Evolutionary conservation across 2,329 filamentous ascomycete species (phyloP), one percentile per base, ranked within the genome.

Genomic region (Blastomyces silverae): DNA sequence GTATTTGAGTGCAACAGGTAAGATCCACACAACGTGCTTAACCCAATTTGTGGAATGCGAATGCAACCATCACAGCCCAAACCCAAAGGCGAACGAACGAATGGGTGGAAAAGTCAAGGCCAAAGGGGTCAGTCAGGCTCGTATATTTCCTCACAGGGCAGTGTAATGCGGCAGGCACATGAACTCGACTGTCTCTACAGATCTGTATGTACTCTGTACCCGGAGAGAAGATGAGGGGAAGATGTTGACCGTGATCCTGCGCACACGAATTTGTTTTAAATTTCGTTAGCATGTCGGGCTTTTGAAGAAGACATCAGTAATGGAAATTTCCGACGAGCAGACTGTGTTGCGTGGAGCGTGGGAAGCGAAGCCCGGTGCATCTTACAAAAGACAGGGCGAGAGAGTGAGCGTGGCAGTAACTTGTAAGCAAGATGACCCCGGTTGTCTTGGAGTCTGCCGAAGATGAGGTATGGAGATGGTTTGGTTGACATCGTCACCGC

Each of bases 1-100:
- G 25, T 13, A 53, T 53, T 53, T 53, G 25, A 25, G 22, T 53
- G 50, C 50, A 53, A 53, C 50, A 53, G 50, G 50, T 53, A 5
- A 53, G 50, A 31, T 31, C 50, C 59, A 61, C 44, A 61, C 25
- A 61, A 61, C 59, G 59, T 52, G 59, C 44, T 50, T 34, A 61
- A 61, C 59, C 59, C 59, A 61, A 61, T 28, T 50, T 28, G 37
- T 59, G 37, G 56, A 37, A 59, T 59, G 37, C 13, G 37, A 28
- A 59, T 59, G 56, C 56, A 59, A 59, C 56, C 55, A 57, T 39
- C 28, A 34, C 55, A 34, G 55, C 55, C 55, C 34, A 57, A 57
- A 57, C 20, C n/a, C 46, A 10, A 50, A 50, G 25, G 22, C 42
- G 37, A 39, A 39, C 5, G 50, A 53, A 31, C 25, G 22, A 31